Percentiles rank a stretch among this genome's conserved stretches.
Evolutionary conservation across 2,329 filamentous ascomycete genomes (phyloP).

Genomic region (Curvularia hawaiiensis): DNA sequence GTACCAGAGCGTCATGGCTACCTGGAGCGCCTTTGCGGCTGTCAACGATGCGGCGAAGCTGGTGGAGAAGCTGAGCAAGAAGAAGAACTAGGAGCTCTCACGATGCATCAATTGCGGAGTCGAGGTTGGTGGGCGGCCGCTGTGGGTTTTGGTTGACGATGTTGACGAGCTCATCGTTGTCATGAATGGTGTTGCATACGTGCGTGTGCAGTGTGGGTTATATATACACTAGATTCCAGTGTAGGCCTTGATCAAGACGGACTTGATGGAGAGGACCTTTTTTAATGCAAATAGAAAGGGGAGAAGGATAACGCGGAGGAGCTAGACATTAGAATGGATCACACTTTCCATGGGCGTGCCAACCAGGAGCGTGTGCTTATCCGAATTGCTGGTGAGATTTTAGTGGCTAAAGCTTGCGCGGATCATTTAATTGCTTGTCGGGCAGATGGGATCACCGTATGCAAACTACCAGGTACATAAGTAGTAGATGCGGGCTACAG

Average conservation of each 20-base stretch:
- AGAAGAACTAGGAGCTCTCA: conserved; percentile 32
- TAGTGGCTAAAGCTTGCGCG: neutral
- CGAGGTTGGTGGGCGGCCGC: neutral
- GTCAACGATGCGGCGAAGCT: conserved; percentile 44
- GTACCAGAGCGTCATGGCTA: conserved; percentile 41
- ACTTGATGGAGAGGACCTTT: neutral
- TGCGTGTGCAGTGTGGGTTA: neutral
- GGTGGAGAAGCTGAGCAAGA: conserved; percentile 36
- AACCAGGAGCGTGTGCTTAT: neutral
- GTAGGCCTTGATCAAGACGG: neutral
- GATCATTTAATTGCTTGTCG: neutral
- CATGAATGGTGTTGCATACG: neutral
- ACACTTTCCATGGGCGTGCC: neutral
- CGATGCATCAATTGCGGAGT: neutral
- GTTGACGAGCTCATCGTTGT: neutral
- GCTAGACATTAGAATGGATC: neutral
- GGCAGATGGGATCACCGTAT: neutral
- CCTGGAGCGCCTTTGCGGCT: conserved; percentile 42
- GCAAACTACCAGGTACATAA: neutral
- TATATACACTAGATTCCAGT: conserved; percentile 8
- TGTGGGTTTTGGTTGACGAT: neutral
- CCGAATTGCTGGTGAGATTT: neutral
- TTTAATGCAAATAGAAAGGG: conserved; percentile 9
- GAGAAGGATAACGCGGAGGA: too few relatives aligned
- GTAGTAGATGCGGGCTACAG: neutral